phyloP scores from a whole-genome alignment of 352 stramenopile species.

The Phytophthora pseudosyringae region DNA sequence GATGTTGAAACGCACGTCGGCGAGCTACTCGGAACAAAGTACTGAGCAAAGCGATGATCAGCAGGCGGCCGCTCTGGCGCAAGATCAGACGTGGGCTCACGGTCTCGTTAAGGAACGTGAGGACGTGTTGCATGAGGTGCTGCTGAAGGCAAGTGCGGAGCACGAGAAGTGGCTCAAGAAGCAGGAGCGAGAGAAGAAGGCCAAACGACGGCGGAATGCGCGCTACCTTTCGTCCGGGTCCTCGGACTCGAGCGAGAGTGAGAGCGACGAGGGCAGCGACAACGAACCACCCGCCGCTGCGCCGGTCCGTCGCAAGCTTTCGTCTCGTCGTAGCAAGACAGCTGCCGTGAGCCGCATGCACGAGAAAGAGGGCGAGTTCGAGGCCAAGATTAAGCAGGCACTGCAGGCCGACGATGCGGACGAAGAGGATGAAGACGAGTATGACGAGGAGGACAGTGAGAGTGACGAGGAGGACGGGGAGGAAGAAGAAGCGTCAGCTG shows the following conservation, averaged over 20 bases:
- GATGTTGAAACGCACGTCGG: constrained; percentile 48
- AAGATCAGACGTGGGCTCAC: constrained; percentile 62
- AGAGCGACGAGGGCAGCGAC: constrained; percentile 36
- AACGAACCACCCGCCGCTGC: constrained; percentile 16
- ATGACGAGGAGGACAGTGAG: constrained; percentile 34
- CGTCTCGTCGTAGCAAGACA: constrained; percentile 62
- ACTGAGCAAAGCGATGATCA: constrained; percentile 26
- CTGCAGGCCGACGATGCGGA: constrained; percentile 54
- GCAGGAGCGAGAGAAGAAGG: constrained; percentile 45
- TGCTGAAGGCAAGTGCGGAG: constrained; percentile 42
- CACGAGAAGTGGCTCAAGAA: constrained; percentile 49
- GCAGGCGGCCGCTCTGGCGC: constrained; percentile 31
- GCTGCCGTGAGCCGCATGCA: constrained; percentile 69
- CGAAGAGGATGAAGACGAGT: constrained; percentile 41
- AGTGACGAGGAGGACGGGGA: constrained; percentile 31
- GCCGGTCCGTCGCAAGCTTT: constrained; percentile 41
- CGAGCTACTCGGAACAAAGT: constrained; percentile 45
- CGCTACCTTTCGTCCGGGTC: constrained; percentile 33
- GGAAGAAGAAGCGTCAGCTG: constrained; percentile 13
- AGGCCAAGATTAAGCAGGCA: constrained; percentile 63
- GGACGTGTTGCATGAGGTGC: constrained; percentile 38
- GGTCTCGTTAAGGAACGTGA: constrained; percentile 54
- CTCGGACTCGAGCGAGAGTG: constrained; percentile 40
- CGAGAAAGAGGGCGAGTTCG: constrained; percentile 57
- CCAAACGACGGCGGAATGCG: constrained; percentile 27